Base-by-base conservation (phyloP, 768 basidiomycete species). In the Xanthoconium purpureum region DNA sequence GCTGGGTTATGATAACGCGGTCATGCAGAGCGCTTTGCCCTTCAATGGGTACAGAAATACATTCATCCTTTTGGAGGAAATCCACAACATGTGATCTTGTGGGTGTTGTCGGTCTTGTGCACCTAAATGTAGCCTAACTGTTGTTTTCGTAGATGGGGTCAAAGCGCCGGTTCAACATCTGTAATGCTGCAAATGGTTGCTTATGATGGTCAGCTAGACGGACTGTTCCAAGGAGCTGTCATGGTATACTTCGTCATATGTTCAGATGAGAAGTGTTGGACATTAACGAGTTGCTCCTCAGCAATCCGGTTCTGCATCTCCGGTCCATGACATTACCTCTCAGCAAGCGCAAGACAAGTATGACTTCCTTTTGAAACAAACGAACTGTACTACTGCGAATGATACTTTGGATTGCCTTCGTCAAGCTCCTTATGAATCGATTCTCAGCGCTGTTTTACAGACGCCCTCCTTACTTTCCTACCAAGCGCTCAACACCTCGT, bases 331-430 rank as follows among this genome's bases (percentile, higher is more conserved):
- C 24, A 62, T 64, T 14, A 49, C 47, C 8, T 45, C 13, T 8
- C 54, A 36, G 39, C 14, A 45, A 13, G 39, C 42, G 17, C 63
- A 63, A 51, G 42, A 50, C n/a, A 55, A 60, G 17, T 64, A 62
- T 29, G 58, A 66, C 28, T 57, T 64, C 9, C 20, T 66, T 6
- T 40, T 66, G 11, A 30, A 45, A 6, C 48, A 56, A 46, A 46
- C 55, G 3, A 57, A 60, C 35, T 64, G 65, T 45, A 46, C 52
- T 2, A 18, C 24, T 17, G 56, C 58, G 11, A 50, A 3, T 2
- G 53, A 62, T 37, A 62, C 63, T 2, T 47, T 64, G 28, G 29
- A 52, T 13, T 66, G 63, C 30, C 60, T 66, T 44, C 63, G 60
- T 36, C 38, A 51, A 35, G 64, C 52, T 7, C 58, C 58, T 12